Conservation (phyloP, 805 yeast genomes). For the Lachancea dasiensis region DNA sequence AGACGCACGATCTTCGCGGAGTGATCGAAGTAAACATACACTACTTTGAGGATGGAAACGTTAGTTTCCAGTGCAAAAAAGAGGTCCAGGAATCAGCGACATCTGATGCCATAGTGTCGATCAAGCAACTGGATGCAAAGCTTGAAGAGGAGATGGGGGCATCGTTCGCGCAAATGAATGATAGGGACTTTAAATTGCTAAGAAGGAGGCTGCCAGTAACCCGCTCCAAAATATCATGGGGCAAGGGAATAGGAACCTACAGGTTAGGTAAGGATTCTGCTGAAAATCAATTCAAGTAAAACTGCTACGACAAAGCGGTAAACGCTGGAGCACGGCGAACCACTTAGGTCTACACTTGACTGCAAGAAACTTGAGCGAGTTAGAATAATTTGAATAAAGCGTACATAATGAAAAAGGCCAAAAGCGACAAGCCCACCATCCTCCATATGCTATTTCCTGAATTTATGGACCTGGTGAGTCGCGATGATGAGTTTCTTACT, state of each 20-base stretch:
- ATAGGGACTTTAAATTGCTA: slow-evolving; percentile 70
- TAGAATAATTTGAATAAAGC: slow-evolving; percentile 46
- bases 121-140: slow-evolving; percentile 50
- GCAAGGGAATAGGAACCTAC: slow-evolving; percentile 84
- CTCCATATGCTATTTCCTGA: slow-evolving; percentile 56
- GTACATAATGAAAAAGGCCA: slow-evolving; percentile 51
- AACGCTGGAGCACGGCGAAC: too few species aligned
- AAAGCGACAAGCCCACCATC: slow-evolving; percentile 52
- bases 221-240: slow-evolving; percentile 91
- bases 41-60: slow-evolving; percentile 95
- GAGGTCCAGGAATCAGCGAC: slow-evolving; percentile 26
- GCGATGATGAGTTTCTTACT: slow-evolving; percentile 46
- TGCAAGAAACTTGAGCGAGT: slow-evolving; percentile 1
- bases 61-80: slow-evolving; percentile 54
- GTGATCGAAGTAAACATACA: slow-evolving; percentile 67
- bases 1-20: slow-evolving; percentile 41
- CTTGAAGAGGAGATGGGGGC: slow-evolving; percentile 55
- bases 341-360: too few species aligned
- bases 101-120: slow-evolving; percentile 36
- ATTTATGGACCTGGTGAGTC: slow-evolving; percentile 49
- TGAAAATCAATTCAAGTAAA: slow-evolving; percentile 30
- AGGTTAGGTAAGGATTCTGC: slow-evolving; percentile 78
- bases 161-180: slow-evolving; percentile 68
- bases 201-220: slow-evolving; percentile 92
- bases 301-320: too few species aligned